phyloP scores from a whole-genome alignment of 441 rosid species.

The Kokia cookei region DNA sequence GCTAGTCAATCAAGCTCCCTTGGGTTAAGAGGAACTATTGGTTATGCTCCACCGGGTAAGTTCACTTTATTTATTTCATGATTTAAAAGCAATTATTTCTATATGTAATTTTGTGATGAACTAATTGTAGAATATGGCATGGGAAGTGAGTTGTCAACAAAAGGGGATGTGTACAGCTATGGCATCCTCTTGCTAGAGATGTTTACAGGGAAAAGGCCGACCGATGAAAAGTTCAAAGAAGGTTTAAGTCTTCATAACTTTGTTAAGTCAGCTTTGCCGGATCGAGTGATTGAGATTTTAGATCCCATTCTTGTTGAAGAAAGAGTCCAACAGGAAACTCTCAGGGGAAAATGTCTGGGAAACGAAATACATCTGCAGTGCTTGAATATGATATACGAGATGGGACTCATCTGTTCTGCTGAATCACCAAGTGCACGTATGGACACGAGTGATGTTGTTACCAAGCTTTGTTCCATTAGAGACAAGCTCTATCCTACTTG shows the following conservation, averaged over 20 bases:
- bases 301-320: background rate
- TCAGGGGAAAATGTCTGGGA: too few relatives aligned
- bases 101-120: background rate
- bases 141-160: background rate
- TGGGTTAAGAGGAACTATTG: background rate
- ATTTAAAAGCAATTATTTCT: too few relatives aligned
- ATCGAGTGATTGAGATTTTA: background rate
- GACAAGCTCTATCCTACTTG: background rate
- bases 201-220: background rate
- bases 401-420: background rate
- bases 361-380: background rate
- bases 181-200: background rate
- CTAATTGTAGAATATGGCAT: background rate
- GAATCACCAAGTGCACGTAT: background rate
- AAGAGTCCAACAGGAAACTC: background rate
- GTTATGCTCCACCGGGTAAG: background rate
- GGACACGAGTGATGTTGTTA: too few relatives aligned
- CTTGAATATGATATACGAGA: background rate
- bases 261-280: background rate
- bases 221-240: background rate
- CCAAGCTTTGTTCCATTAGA: background rate
- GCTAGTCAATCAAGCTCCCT: background rate
- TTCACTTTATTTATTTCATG: too few relatives aligned
- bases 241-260: background rate
- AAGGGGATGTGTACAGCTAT: background rate